Conservation (phyloP, 352 stramenopile genomes). For the Globisporangium paddicum region DNA sequence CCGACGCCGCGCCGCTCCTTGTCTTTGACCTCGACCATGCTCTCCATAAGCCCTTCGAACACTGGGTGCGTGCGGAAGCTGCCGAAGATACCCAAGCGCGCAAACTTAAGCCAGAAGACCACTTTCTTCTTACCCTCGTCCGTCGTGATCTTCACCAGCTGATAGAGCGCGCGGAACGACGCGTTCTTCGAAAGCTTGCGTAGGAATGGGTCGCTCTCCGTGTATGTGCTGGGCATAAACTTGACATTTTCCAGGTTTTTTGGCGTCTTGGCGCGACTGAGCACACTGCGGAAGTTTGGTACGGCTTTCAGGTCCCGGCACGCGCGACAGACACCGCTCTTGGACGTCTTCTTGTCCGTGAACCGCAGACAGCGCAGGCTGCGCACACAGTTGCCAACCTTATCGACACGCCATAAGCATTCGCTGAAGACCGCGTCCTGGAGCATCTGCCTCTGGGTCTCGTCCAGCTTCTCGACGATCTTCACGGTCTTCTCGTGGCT, state of each 20-base stretch:
- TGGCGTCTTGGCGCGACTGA: slow-evolving; percentile 61
- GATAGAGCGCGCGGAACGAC: slow-evolving; percentile 60
- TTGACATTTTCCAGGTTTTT: slow-evolving; percentile 81
- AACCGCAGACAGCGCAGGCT: slow-evolving; percentile 62
- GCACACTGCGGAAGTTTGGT: slow-evolving; percentile 71
- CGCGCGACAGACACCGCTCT: slow-evolving; percentile 50
- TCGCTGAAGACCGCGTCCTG: slow-evolving; percentile 76
- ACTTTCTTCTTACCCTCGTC: slow-evolving; percentile 33
- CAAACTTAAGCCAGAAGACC: slow-evolving; percentile 66
- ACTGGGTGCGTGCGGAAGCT: slow-evolving; percentile 65
- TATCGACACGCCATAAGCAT: slow-evolving; percentile 79
- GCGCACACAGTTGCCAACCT: slow-evolving; percentile 61
- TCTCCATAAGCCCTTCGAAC: slow-evolving; percentile 73
- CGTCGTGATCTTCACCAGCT: slow-evolving; percentile 40
- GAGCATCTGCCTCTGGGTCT: slow-evolving; percentile 48
- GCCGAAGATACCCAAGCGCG: slow-evolving; percentile 69
- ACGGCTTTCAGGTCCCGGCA: slow-evolving; percentile 62
- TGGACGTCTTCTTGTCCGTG: slow-evolving; percentile 23
- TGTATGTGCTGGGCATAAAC: slow-evolving; percentile 71
- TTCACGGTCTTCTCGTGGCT: slow-evolving; percentile 48
- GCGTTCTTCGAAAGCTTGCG: slow-evolving; percentile 77
- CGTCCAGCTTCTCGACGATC: slow-evolving; percentile 52
- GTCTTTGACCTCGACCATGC: slow-evolving; percentile 82
- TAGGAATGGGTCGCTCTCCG: slow-evolving; percentile 71
- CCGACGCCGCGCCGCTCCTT: slow-evolving; percentile 73